Evolutionary conservation across 1,139 yeast genomes (phyloP).

Genomic region (Lodderomyces jiufengensis): DNA sequence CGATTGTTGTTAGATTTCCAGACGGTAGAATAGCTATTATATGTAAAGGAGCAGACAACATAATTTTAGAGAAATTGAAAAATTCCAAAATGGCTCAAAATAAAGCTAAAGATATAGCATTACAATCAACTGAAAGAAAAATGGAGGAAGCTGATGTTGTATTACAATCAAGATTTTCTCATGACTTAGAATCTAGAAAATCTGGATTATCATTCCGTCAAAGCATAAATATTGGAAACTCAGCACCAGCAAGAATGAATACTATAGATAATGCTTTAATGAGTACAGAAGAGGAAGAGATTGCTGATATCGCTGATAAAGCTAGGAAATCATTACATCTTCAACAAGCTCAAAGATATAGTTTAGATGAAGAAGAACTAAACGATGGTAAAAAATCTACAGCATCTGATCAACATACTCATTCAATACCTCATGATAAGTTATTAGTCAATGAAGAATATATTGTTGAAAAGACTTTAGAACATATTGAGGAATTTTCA

Average conservation of each 20-base stretch:
- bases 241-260: constrained; percentile 27
- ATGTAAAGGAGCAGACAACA: constrained; percentile 95
- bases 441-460: constrained; percentile 72
- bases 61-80: constrained; percentile 73
- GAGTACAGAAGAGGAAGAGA: constrained; percentile 51
- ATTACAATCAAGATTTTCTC: constrained; percentile 45
- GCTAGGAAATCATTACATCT: constrained; percentile 63
- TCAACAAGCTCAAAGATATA: constrained; percentile 58
- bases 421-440: constrained; percentile 55
- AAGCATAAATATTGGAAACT: constrained; percentile 25
- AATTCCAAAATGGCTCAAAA: constrained; percentile 54
- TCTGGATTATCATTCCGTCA: constrained; percentile 32
- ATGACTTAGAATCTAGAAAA: constrained; percentile 27
- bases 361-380: constrained; percentile 22
- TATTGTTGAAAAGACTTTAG: constrained; percentile 76
- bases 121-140: constrained; percentile 60
- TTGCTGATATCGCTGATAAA: constrained; percentile 55
- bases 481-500: constrained; percentile 90
- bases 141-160: constrained; percentile 79
- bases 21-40: constrained; percentile 73
- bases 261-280: constrained; percentile 58
- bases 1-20: constrained; percentile 76
- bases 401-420: constrained; percentile 1
- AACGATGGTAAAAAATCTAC: neutral
- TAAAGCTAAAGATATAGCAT: constrained; percentile 63